phyloP scores from a whole-genome alignment of 805 yeast genomes.

The Saccharomycopsis microspora region DNA sequence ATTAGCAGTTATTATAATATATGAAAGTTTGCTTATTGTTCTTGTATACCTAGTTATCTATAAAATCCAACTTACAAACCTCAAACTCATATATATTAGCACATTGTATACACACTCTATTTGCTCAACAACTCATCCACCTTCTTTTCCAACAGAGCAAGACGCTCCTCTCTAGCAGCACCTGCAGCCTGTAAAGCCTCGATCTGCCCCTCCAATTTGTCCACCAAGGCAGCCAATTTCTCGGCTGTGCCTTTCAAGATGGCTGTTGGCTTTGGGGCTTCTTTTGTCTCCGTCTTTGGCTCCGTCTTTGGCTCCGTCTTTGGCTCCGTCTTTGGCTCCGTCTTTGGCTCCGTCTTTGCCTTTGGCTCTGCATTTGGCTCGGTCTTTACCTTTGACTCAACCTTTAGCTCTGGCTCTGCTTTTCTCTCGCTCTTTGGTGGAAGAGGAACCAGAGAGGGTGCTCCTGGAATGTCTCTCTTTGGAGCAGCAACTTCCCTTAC shows the following conservation, averaged over 20 bases:
- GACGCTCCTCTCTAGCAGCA: constrained; percentile 53
- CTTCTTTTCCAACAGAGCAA: constrained; percentile 47
- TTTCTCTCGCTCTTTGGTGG: neutral
- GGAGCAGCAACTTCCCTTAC: constrained; percentile 10
- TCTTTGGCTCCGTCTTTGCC: constrained; percentile 4
- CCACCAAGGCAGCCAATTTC: constrained; percentile 47
- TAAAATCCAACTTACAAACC: too few species aligned
- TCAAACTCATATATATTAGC: too few species aligned
- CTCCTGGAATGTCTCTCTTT: constrained; percentile 4
- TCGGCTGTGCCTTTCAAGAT: constrained; percentile 67
- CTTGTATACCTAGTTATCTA: too few species aligned
- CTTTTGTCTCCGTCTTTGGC: neutral
- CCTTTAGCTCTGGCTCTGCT: neutral
- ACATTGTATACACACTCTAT: constrained; percentile 12
- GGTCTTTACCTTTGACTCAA: neutral
- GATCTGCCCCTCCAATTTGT: constrained; percentile 45
- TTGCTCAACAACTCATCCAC: constrained; percentile 41
- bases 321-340: constrained; percentile 19
- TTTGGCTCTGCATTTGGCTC: neutral
- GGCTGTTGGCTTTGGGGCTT: constrained; percentile 21
- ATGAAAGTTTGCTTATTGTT: too few species aligned
- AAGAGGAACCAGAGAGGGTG: neutral
- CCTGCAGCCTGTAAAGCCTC: constrained; percentile 39
- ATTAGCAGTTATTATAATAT: too few species aligned
- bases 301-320: constrained; percentile 17